Conservation (phyloP, 805 yeast genomes). For the Pichia manshurica region DNA sequence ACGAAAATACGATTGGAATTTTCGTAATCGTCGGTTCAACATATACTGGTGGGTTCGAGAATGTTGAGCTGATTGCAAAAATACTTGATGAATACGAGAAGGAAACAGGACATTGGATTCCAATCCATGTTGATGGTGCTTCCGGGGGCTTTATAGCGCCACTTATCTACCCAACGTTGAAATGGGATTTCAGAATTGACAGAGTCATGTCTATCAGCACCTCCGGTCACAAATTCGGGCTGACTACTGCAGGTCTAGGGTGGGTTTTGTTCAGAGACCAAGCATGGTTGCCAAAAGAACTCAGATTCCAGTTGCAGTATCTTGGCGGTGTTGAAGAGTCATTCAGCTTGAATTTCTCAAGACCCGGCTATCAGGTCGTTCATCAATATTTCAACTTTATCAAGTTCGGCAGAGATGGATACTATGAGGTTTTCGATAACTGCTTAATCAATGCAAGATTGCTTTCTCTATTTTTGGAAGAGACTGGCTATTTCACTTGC, state of each 20-base stretch:
- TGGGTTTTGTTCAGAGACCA: constrained; percentile 83
- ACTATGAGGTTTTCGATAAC: constrained; percentile 49
- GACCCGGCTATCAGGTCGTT: constrained; percentile 88
- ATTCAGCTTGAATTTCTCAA: constrained; percentile 79
- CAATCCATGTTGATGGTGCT: constrained; percentile 93
- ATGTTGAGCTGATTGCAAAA: constrained; percentile 54
- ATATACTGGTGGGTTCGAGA: constrained; percentile 88
- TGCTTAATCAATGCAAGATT: constrained; percentile 72
- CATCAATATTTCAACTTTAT: constrained; percentile 83
- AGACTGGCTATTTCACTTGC: constrained; percentile 61
- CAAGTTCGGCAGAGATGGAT: constrained; percentile 69
- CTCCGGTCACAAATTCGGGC: constrained; percentile 90
- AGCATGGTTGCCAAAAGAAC: constrained; percentile 57
- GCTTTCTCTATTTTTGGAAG: constrained; percentile 54
- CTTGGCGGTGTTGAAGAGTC: constrained; percentile 87
- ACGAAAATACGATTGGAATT: constrained; percentile 90
- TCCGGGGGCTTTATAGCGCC: constrained; percentile 90
- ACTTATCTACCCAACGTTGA: constrained; percentile 63
- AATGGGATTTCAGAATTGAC: constrained; percentile 77
- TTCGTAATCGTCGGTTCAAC: constrained; percentile 88
- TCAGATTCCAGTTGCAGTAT: constrained; percentile 74
- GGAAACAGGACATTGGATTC: constrained; percentile 61
- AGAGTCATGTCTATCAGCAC: constrained; percentile 83
- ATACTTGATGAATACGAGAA: constrained; percentile 64
- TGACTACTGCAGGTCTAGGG: constrained; percentile 86